These are phyloP conservation scores for Acanthamoeba triangularis DNA, from an alignment of 208 protist species.

Conservation along the genomic window DNA sequence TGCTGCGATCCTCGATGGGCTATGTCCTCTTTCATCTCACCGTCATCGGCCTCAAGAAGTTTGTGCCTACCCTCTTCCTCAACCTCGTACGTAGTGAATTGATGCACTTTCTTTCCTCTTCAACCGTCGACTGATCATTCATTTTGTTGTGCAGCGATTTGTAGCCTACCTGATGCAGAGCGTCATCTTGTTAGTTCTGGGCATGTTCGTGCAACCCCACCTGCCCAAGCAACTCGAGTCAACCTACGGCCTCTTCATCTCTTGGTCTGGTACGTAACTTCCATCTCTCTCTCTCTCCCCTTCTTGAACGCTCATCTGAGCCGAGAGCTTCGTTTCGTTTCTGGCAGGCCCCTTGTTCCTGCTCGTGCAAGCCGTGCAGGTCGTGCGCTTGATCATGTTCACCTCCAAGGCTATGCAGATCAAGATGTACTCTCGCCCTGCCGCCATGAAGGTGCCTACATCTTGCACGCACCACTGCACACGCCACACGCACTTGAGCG, in stretches of 20 bases:
- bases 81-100: constrained; percentile 38
- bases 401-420: constrained; percentile 37
- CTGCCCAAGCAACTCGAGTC: constrained; percentile 23
- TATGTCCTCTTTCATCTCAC: constrained; percentile 28
- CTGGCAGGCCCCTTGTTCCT: constrained; percentile 36
- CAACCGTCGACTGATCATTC: neutral
- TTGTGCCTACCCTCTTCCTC: constrained; percentile 51
- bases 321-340: too few species aligned
- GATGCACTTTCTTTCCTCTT: neutral
- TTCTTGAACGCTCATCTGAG: neutral
- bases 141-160: neutral
- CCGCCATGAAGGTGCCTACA: constrained; percentile 6
- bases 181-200: neutral
- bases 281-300: neutral
- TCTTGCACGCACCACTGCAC: neutral
- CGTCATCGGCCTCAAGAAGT: neutral
- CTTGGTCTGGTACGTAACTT: constrained; percentile 23
- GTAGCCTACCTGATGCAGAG: neutral
- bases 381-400: constrained; percentile 67
- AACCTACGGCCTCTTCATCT: constrained; percentile 39
- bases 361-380: constrained; percentile 57
- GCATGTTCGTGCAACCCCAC: constrained; percentile 67
- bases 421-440: constrained; percentile 32
- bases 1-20: constrained; percentile 17
- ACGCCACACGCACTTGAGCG: neutral